These are phyloP conservation scores for Trichoderma asperellum DNA, from an alignment of 2,329 filamentous ascomycete species.

Conservation along the genomic window DNA sequence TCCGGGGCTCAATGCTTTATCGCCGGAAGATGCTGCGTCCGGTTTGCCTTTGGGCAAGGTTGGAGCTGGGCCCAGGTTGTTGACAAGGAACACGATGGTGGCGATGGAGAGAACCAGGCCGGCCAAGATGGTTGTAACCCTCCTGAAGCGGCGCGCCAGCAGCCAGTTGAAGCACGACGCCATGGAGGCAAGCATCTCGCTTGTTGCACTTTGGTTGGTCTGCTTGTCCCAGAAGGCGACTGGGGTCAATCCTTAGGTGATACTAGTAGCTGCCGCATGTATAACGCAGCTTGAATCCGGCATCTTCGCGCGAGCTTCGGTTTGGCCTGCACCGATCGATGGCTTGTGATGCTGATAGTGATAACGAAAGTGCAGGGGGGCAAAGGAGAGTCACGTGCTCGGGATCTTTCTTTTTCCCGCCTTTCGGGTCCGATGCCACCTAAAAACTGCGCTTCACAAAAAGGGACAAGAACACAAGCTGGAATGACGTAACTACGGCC, in stretches of 20 bases:
- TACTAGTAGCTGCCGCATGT: neutral
- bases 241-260: neutral
- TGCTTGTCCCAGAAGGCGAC: neutral
- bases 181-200: constrained; percentile 15
- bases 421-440: neutral
- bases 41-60: neutral
- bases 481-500: constrained; percentile 1
- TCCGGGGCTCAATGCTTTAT: neutral
- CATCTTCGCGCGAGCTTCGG: neutral
- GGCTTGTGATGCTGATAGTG: constrained; percentile 4
- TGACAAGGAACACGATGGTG: constrained; percentile 22
- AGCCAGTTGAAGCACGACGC: constrained; percentile 25
- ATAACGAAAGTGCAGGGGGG: neutral
- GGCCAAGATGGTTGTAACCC: constrained; percentile 18
- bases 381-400: neutral
- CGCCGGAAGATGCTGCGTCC: neutral
- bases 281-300: neutral
- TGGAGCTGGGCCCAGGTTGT: constrained; percentile 5
- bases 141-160: constrained; percentile 27
- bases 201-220: neutral
- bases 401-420: neutral
- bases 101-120: constrained; percentile 21
- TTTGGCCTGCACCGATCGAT: neutral
- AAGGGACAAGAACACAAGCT: neutral
- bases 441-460: neutral